Evolutionary conservation across 2,329 filamentous ascomycete species (phyloP), one percentile per base, ranked within the genome.

Genomic region (Fusarium aywerte): DNA sequence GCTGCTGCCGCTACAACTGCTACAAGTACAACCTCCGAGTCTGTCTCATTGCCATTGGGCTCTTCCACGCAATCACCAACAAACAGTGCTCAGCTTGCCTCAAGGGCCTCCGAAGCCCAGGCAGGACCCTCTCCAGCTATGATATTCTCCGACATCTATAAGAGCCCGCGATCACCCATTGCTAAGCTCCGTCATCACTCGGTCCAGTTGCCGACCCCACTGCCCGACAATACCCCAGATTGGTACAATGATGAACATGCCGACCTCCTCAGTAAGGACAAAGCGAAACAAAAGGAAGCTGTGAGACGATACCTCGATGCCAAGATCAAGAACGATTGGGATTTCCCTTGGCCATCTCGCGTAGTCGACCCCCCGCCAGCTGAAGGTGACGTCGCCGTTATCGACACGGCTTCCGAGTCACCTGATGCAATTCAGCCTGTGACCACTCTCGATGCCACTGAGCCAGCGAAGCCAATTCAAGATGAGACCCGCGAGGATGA

Each of bases 181-280:
- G 79, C 81, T 59, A 85, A 84, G 72, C 76, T 87, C 57, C 83
- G 85, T 35, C 80, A 79, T 53, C 72, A 75, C 40, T 72, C 73
- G 21, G 71, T 76, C 12, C 74, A 73, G 43, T 61, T 76, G n/a
- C 71, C 75, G 21, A 65, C 70, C 63, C 40, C 65, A 74, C 69
- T 75, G 69, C 64, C 75, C 62, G 61, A 71, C 54, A 52, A 60
- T 56, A 67, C 72, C 62, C 74, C 72, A 55, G 76, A 75, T 42
- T 80, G 78, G 78, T 71, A 72, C n/a, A 74, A 78, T 40, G 80
- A 88, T 70, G 85, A 87, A 70, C 85, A 89, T 62, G 82, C 85
- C 20, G 88, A 90, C 72, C 80, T 90, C 7, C 76, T 88, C 48
- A 89, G 85, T 74, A 84, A 81, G 71, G 88, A 90, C 74, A 89